Base-by-base conservation (phyloP, 139 green algal genomes). In the Chlamydomonas sp. region DNA sequence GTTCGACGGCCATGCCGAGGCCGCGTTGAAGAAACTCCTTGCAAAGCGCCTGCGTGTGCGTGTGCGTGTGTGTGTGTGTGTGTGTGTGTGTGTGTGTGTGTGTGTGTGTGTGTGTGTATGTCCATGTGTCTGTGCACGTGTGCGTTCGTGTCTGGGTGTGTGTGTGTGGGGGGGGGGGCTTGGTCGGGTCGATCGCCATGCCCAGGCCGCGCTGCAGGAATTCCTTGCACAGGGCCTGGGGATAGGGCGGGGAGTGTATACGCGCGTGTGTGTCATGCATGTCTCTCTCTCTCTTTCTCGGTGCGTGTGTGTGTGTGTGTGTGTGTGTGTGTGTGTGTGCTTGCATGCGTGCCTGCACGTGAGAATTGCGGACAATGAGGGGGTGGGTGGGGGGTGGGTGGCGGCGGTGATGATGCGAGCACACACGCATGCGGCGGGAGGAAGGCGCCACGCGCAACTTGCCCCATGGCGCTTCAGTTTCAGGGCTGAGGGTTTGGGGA, bases 1-100 rank as follows among this genome's bases (percentile, higher is more conserved):
- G 77, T 59, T 87, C 83, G 34, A 86, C 81, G 0, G 71, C 61
- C 66, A 98, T 69, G 24, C 93, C 93, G 58, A 98, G 81, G 3
- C 90, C 92, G 75, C 76, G 70, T 20, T 91, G 88, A 70, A 95
- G 72, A 76, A 81, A 95, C 59, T 84, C 70, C 79, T 98, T 98
- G 84, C 89, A 97, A 31, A 95, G 48, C 30, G 71, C 74, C 43
- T 20, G 13, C 20, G 43, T 54, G 43, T 54, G 43, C 20, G 20
- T 26, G 43, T 54, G 43, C 20, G 43, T 54, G 13, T 54, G 43
- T 20, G 43, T 54, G 13, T 54, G 43, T 54, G 13, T 13, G 43
- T 54, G 43, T 54, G 43, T 20, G 13, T 54, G 43, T 54, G 43
- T 20, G 43, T 20, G 43, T 54, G 43, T 54, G 43, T 13, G 20